phyloP scores from a whole-genome alignment of 352 stramenopile genomes.

The Saprolegnia parasitica region DNA sequence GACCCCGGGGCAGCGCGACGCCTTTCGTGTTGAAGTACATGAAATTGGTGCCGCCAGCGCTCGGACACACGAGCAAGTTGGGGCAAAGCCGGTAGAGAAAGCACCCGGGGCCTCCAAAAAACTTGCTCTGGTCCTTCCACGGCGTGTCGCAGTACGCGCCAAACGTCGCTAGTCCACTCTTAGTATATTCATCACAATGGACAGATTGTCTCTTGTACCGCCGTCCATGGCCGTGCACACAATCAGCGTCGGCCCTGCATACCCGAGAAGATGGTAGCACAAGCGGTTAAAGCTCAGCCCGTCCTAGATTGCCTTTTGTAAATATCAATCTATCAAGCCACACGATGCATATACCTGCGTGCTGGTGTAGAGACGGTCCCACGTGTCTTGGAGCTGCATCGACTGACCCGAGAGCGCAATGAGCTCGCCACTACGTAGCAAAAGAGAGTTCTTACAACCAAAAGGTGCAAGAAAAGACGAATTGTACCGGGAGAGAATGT shows the following conservation, averaged over 20 bases:
- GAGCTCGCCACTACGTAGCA: conserved; percentile 51
- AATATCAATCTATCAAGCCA: conserved; percentile 5
- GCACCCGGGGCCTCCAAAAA: conserved; percentile 74
- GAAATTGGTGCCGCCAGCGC: conserved; percentile 53
- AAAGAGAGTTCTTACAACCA: not conserved
- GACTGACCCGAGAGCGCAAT: conserved; percentile 53
- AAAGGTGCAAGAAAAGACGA: not conserved
- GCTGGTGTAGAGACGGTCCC: conserved; percentile 75
- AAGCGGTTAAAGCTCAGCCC: conserved; percentile 80
- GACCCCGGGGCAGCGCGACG: conserved; percentile 57
- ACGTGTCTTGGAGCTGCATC: conserved; percentile 48
- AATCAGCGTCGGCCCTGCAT: conserved; percentile 62
- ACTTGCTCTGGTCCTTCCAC: conserved; percentile 76
- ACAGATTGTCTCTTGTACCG: conserved; percentile 13
- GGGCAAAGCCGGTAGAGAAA: conserved; percentile 73
- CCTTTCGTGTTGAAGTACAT: conserved; percentile 88
- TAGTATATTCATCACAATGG: too few species aligned
- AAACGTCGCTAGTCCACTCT: conserved; percentile 53
- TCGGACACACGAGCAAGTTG: conserved; percentile 57
- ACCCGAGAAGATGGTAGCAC: conserved; percentile 75
- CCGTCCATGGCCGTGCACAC: conserved; percentile 65
- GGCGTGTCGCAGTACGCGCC: conserved; percentile 82
- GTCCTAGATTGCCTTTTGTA: conserved; percentile 37
- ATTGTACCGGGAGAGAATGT: conserved; percentile 62
- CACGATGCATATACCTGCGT: conserved; percentile 25